Evolutionary conservation across 305 asterid species (phyloP), one percentile per base, ranked within the genome.

Genomic region (Petunia hybrid): DNA sequence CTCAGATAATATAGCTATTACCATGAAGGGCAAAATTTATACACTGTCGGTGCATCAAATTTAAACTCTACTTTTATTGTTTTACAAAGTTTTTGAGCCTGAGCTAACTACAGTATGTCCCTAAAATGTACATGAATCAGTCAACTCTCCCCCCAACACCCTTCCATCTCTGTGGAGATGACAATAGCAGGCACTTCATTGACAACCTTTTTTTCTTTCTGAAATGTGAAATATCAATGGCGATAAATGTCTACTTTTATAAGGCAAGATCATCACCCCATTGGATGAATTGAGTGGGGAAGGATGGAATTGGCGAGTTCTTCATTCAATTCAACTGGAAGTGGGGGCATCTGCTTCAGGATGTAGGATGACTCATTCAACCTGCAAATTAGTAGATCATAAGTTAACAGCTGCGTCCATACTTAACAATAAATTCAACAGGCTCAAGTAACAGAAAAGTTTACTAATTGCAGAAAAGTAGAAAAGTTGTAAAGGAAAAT

Each of bases 261-360:
- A 13, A 48, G 6, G 62, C 9, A 14, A 36, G 76, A 64, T 46
- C 31, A 53, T 79, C 82, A 79, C 59, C 75, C 65, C 75, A 70
- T 57, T 65, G 56, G 64, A 66, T 70, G 76, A 59, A 82, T 67
- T 38, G 86, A 35, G 2, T 48, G 85, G n/a, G 83, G 83, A 59
- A 87, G 87, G 36, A 83, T 68, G 66, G 85, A 69, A 45, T 76
- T 78, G 4, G 84, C 84, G 40, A 87, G 85, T 55, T 84, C 85
- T 65, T 82, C 87, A 22, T 87, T 81, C 70, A 87, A 39, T 83
- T 84, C 76, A 31, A 87, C 87, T 2, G 86, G 83, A 40, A 87
- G 85, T 55, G 89, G 86, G 16, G 89, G 89, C 90, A 87, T 84
- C 76, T 80, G 85, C 78, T 84, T 84, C 82, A 86, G 62, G 57